Base-by-base conservation (phyloP, 2,329 filamentous ascomycete genomes). In the Hymenoscyphus occultus region DNA sequence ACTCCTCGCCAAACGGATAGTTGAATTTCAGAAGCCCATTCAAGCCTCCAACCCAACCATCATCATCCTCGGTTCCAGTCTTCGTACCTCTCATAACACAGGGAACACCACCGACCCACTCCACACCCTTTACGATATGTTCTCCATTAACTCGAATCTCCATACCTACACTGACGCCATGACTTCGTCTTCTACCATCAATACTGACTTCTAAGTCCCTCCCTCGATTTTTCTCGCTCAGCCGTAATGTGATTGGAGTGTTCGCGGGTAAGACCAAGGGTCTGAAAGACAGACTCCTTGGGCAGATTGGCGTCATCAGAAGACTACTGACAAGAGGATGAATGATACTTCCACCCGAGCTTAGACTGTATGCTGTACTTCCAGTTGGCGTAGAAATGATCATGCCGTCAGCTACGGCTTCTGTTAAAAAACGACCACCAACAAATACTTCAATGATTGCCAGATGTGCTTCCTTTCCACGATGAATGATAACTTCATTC, bases 1-100 rank as follows among this genome's bases (percentile, higher is more conserved):
- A 54, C 19, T 54, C 48, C 48, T 90, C 89, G 0, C 95, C 95
- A 81, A 98, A 98, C 0, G 94, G 93, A 79, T 97, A 92, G 77
- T 99, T 99, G 76, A 98, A 99, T 80, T 99, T 99, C 71, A 99
- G 79, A 73, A 98, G 76, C 10, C 92, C 92, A 75, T 97, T 99
- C 74, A 99, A 78, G 0, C 95, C 94, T 0, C 94, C 94, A 2
- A 99, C 94, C 95, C 95, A 99, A 19, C 94, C 92, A 77, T 98
- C 94, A 73, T 97, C 92, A 57, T 89, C 85, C 68, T 88, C 85
- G 31, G 77, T 75, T 1, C 78, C 80, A 31, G 74, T 75, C 62
- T 71, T 76, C 16, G 77, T 77, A 58, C 83, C 84, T 57, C 93
- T 83, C 74, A 97, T 95, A 39, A 98, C 91, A 75, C 93, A 96